Evolutionary conservation across 257 asterid species (phyloP), one percentile per base, ranked within the genome.

Genomic region (Henckelia pumila): DNA sequence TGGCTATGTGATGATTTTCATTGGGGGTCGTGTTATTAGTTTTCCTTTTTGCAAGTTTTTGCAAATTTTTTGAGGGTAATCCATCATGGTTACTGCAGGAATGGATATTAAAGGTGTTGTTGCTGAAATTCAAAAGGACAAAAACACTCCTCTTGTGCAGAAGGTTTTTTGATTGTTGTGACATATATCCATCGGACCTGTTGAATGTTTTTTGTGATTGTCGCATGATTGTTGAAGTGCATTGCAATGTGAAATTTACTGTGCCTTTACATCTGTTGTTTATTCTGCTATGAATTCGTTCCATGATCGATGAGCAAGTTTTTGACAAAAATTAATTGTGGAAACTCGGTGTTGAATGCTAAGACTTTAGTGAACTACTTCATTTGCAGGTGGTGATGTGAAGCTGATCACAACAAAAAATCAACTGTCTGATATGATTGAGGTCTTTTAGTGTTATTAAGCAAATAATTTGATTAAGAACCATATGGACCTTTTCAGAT

Each of bases 41-140:
- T 29, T 9, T 8, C 59, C 16, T 65, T 57, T 60, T 63, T 56
- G 7, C 29, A 68, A 20, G 72, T 49, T 69, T 67, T 66, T 70
- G 73, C 59, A 37, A 70, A 71, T 83, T 75, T 71, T 68, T 80
- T 76, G 81, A 82, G 85, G 83, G 82, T 81, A 75, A 77, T 80
- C 74, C 61, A 74, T 80, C 72, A 74, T 80, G 83, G 71, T 77
- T 61, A 76, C 81, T 87, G 98, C 97, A 92, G 98, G 96, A 64
- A 88, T 92, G 98, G 98, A 92, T 89, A 89, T 92, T 88, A 92
- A 92, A 84, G 96, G 96, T 67, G 91, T 92, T 82, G 98, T 85
- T 77, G 92, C 95, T 59, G 95, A 89, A 88, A 86, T 92, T 73
- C 97, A 75, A 71, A 89, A 86, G 89, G 96, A 89, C 86, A 86